phyloP scores from a whole-genome alignment of 2,329 filamentous ascomycete genomes.

The Orbilia blumenaviensis region DNA sequence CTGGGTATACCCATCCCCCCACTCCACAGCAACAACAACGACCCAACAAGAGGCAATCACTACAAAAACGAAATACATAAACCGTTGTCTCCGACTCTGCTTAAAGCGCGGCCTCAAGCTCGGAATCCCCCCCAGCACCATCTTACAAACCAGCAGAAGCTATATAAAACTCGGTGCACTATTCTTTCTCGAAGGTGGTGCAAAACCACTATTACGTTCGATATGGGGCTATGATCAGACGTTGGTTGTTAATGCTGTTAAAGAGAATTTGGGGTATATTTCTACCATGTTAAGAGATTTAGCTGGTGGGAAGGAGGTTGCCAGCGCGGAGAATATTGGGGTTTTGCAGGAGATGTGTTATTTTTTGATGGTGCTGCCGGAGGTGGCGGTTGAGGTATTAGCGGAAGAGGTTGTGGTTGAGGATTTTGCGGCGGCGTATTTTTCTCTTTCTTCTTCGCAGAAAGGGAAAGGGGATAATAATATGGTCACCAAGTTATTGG shows the following conservation, averaged over 20 bases:
- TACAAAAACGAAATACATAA: conserved; percentile 27
- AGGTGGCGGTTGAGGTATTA: conserved; percentile 11
- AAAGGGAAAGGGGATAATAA: background rate
- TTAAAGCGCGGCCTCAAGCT: background rate
- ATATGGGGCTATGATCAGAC: background rate
- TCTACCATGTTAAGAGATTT: background rate
- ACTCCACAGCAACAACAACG: background rate
- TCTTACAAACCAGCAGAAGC: background rate
- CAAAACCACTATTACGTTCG: conserved; percentile 2
- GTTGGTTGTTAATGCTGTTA: background rate
- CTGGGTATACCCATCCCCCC: conserved; percentile 33
- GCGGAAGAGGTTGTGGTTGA: conserved; percentile 28
- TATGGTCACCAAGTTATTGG: background rate
- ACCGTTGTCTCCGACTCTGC: background rate
- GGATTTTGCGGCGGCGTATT: conserved; percentile 11
- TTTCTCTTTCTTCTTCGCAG: background rate
- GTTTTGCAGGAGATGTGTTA: conserved; percentile 29
- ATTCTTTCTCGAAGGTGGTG: conserved; percentile 22
- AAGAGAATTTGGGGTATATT: background rate
- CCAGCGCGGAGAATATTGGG: background rate
- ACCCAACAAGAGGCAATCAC: background rate
- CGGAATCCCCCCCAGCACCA: background rate
- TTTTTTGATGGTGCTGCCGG: conserved; percentile 38
- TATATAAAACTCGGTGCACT: conserved; percentile 39
- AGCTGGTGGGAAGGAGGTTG: background rate